Evolutionary conservation across 371 early-diverging fungal species (phyloP), one percentile per base, ranked within the genome.

Genomic region (Lichtheimia hyalospora): DNA sequence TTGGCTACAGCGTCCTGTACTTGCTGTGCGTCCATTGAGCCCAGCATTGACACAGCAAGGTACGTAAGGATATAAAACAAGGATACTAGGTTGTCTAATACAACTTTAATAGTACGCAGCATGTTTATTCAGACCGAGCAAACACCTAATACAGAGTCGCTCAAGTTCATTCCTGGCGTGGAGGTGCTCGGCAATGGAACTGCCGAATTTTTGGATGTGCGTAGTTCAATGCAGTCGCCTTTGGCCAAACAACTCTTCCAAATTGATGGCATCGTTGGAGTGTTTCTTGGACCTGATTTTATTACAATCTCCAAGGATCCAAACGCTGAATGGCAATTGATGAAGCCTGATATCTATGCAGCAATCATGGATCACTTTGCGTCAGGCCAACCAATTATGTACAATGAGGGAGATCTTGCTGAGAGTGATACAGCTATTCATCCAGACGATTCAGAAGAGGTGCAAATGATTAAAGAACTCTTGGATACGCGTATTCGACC

Each of bases 101-200:
- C 34, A 2, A 8, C 1, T 8, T 10, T 0, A 1, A 10, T 34
- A 89, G 89, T 80, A 1, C 85, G 89, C 44, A 84, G 86, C 25
- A 91, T 98, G 93, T 98, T 98, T 75, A 96, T 97, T 57, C 96
- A 97, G 69, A 94, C 96, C 0, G 95, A 94, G 54, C 74, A 84
- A 5, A 98, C 99, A 3, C 99, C 99, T 52, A 97, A 96, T 74
- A 81, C 84, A 25, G 92, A 97, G 69, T 88, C 95, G 1, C 84
- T 97, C 61, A 95, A 95, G 74, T 97, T 97, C 73, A 89, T 91
- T 44, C 95, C 96, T 24, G 96, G 96, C 39, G 84, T 82, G 0
- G 73, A 86, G 2, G 92, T 96, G 16, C 77, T 94, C 66, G 74
- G 74, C 5, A 71, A 70, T 41, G 84, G 86, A 25, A 79, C 83